phyloP scores from a whole-genome alignment of 257 asterid genomes.

The Ligustrum vulgare region DNA sequence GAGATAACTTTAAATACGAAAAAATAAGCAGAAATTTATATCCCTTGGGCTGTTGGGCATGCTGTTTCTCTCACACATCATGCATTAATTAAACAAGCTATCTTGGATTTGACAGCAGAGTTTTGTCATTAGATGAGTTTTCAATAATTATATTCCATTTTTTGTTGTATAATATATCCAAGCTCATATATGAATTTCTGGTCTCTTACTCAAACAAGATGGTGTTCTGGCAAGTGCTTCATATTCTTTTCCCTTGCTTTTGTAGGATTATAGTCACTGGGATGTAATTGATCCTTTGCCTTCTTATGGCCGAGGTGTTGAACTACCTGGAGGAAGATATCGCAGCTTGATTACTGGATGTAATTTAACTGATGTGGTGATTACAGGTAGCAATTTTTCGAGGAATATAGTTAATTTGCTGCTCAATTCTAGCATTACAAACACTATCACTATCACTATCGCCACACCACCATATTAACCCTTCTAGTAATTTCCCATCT shows the following conservation, averaged over 20 bases:
- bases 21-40: background rate
- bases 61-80: background rate
- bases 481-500: background rate
- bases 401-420: background rate
- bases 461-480: background rate
- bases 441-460: background rate
- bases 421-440: background rate
- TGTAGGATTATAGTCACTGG: constrained; percentile 66
- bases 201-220: too few relatives aligned
- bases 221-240: background rate
- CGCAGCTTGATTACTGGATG: constrained; percentile 65
- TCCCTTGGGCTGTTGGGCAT: background rate
- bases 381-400: constrained; percentile 44
- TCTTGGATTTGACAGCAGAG: background rate
- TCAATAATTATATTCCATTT: background rate
- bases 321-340: constrained; percentile 60
- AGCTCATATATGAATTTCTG: too few relatives aligned
- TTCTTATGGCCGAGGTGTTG: constrained; percentile 67
- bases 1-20: background rate
- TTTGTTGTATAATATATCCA: background rate
- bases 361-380: constrained; percentile 63
- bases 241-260: background rate
- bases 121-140: background rate
- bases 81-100: background rate
- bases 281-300: constrained; percentile 69